Conservation (phyloP, 1,284 basidiomycete genomes). For the Thelephora terrestris region DNA sequence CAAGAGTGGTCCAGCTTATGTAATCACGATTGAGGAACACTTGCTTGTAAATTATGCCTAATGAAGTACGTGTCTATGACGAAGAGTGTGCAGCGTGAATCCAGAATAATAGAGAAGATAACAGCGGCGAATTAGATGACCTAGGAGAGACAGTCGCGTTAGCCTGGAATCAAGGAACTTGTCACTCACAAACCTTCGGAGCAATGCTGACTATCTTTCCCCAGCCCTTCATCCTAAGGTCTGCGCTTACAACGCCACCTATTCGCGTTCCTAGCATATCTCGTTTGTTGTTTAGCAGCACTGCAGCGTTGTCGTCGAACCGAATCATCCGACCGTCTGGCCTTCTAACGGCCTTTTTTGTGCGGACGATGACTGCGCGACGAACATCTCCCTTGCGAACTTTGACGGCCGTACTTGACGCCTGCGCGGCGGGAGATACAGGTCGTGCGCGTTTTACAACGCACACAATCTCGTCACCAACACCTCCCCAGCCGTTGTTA, state of each 20-base stretch:
- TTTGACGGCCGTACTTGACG: constrained; percentile 64
- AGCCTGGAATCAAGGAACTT: not conserved
- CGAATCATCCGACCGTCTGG: constrained; percentile 84
- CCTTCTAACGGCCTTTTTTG: constrained; percentile 70
- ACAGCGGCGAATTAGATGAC: not conserved
- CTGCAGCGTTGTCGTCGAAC: constrained; percentile 98
- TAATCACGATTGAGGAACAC: too few species aligned
- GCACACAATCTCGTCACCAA: constrained; percentile 95
- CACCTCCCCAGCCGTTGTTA: constrained; percentile 72
- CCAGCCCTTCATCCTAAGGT: constrained; percentile 89
- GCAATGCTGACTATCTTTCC: constrained; percentile 89
- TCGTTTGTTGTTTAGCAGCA: constrained; percentile 92
- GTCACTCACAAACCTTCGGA: constrained; percentile 59
- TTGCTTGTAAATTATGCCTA: too few species aligned
- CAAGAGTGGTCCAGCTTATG: too few species aligned
- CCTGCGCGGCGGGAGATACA: constrained; percentile 50
- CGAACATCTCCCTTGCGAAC: constrained; percentile 91
- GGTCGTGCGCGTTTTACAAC: constrained; percentile 92
- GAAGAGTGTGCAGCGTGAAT: too few species aligned
- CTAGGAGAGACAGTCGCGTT: not conserved
- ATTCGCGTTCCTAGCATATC: constrained; percentile 96
- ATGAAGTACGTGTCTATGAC: too few species aligned
- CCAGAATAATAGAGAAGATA: too few species aligned
- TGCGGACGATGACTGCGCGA: constrained; percentile 91
- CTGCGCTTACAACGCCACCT: constrained; percentile 87